These are phyloP conservation scores for Scedosporium dehoogii DNA, from an alignment of 2,329 filamentous ascomycete genomes.

Conservation along the genomic window DNA sequence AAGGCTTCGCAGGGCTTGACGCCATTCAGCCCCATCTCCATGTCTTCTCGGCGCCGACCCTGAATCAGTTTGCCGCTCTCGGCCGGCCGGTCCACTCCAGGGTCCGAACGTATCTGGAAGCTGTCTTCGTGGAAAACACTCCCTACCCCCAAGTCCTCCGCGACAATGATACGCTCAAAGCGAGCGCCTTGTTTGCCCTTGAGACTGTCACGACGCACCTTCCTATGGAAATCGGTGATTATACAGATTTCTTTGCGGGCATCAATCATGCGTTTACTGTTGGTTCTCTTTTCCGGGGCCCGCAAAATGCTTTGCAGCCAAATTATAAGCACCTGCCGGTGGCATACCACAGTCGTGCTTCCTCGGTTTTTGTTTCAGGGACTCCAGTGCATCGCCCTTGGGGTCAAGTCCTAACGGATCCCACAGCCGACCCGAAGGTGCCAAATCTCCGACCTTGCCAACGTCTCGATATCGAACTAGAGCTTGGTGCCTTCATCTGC, in stretches of 20 bases:
- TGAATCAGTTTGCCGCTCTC: conserved; percentile 63
- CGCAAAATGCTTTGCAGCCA: conserved; percentile 61
- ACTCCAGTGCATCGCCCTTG: conserved; percentile 56
- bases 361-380: conserved; percentile 58
- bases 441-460: conserved; percentile 22
- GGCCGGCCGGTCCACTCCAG: conserved; percentile 60
- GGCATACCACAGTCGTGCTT: conserved; percentile 64
- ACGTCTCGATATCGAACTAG: conserved; percentile 58
- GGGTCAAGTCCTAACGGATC: conserved; percentile 50
- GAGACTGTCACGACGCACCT: conserved; percentile 54
- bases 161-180: conserved; percentile 23
- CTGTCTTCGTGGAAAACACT: conserved; percentile 46
- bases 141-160: conserved; percentile 22
- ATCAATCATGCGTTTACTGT: neutral
- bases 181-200: conserved; percentile 18
- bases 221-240: conserved; percentile 1
- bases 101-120: conserved; percentile 60
- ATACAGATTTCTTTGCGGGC: conserved; percentile 1
- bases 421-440: conserved; percentile 49
- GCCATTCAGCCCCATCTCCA: conserved; percentile 23
- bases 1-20: conserved; percentile 37
- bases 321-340: conserved; percentile 68
- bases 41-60: conserved; percentile 34
- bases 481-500: conserved; percentile 61
- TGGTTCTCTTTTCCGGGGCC: conserved; percentile 60